These are phyloP conservation scores for Craspedostauros australis DNA, from an alignment of 108 stramenopile species.

Conservation along the genomic window DNA sequence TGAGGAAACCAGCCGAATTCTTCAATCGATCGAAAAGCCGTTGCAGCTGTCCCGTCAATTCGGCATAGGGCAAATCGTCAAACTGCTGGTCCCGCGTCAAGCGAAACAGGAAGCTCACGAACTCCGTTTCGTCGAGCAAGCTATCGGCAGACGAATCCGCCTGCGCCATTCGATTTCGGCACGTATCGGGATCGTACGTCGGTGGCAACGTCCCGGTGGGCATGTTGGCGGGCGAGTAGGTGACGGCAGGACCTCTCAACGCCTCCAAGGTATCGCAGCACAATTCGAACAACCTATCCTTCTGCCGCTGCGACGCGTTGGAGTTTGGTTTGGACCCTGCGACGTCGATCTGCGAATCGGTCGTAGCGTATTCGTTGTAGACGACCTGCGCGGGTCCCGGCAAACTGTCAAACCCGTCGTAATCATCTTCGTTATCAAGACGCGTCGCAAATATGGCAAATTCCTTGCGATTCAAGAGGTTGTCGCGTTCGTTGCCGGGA, in stretches of 20 bases:
- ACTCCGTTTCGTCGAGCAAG: not conserved
- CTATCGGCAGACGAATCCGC: not conserved
- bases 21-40: not conserved
- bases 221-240: no score
- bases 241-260: no score
- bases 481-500: not conserved
- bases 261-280: no score
- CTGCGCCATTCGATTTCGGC: not conserved
- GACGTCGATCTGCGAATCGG: constrained; percentile 16
- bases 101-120: not conserved
- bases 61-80: not conserved
- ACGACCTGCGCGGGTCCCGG: constrained; percentile 12
- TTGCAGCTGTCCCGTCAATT: not conserved
- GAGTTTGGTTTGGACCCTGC: constrained; percentile 21
- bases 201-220: no score
- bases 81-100: not conserved
- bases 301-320: no score
- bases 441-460: no score
- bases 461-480: no score
- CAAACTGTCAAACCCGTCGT: constrained; percentile 4
- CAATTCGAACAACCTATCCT: no score
- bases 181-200: no score
- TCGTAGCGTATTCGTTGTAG: constrained; percentile 18
- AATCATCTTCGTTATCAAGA: constrained; percentile 10
- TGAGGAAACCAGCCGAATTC: not conserved